Evolutionary conservation across 306 rosid genomes (phyloP).

Genomic region (Trichosanthes truncata): DNA sequence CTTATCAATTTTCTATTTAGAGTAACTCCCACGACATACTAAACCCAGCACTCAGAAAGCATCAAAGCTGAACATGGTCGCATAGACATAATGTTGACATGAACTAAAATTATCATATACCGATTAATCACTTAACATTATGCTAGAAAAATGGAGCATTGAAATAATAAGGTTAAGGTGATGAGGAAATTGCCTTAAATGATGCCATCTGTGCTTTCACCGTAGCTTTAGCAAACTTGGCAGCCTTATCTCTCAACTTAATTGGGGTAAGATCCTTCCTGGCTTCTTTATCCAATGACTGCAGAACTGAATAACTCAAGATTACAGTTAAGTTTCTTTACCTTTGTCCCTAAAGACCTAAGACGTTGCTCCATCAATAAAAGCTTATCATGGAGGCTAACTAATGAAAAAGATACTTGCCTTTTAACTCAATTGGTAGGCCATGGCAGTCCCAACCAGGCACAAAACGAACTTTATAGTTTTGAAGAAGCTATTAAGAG

Average conservation of each 20-base stretch:
- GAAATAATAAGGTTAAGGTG: conserved; percentile 1
- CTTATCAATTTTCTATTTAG: not conserved
- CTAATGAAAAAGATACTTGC: conserved; percentile 33
- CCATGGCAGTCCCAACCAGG: conserved; percentile 99
- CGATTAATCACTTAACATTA: not conserved
- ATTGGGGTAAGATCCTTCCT: conserved; percentile 76
- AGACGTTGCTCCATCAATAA: not conserved
- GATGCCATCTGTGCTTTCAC: conserved; percentile 87
- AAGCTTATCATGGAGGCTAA: not conserved
- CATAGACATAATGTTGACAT: not conserved
- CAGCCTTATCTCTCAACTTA: conserved; percentile 87
- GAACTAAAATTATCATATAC: not conserved
- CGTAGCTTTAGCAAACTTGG: conserved; percentile 90
- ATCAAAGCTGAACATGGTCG: not conserved
- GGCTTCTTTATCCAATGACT: conserved; percentile 81
- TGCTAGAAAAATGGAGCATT: not conserved
- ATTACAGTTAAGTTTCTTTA: conserved; percentile 14
- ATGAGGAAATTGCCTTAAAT: conserved; percentile 53
- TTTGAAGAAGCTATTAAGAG: conserved; percentile 76
- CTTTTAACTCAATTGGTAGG: conserved; percentile 96
- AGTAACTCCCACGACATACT: not conserved
- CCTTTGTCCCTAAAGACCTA: not conserved
- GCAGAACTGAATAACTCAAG: conserved; percentile 77
- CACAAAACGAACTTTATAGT: conserved; percentile 74
- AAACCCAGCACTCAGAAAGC: not conserved